Conservation (phyloP, 192 early-diverging fungal genomes). For the Coemansia sp. region DNA sequence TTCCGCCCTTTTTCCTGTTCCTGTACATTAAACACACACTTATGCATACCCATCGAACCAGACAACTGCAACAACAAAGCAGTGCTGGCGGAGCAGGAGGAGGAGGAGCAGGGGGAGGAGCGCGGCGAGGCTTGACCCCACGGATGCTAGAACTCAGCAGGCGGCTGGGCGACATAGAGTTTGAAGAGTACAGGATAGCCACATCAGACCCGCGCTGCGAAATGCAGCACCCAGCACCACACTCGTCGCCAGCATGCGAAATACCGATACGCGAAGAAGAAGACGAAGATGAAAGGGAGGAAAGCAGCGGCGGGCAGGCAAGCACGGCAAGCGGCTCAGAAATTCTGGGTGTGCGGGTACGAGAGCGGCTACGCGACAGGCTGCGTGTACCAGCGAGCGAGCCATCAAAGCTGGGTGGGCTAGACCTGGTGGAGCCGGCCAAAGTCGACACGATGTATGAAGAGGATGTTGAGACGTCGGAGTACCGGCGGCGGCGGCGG, state of each 20-base stretch:
- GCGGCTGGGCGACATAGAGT: slow-evolving; percentile 39
- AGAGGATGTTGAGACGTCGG: slow-evolving; percentile 38
- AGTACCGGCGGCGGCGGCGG: slow-evolving; percentile 37
- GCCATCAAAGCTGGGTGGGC: slow-evolving; percentile 38
- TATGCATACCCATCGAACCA: not conserved
- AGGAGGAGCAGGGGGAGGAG: not conserved
- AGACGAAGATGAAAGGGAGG: slow-evolving; percentile 7
- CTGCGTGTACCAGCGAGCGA: slow-evolving; percentile 34
- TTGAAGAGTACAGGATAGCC: slow-evolving; percentile 10
- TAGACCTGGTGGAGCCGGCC: slow-evolving; percentile 53
- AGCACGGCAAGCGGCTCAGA: not conserved
- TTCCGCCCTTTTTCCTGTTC: not conserved
- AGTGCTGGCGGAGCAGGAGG: slow-evolving; percentile 7
- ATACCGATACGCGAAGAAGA: not conserved
- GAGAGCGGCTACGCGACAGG: slow-evolving; percentile 26
- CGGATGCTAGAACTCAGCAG: slow-evolving; percentile 49
- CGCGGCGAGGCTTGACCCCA: slow-evolving; percentile 35
- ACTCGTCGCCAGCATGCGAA: not conserved
- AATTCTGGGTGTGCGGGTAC: slow-evolving; percentile 9
- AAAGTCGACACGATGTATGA: slow-evolving; percentile 39
- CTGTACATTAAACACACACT: not conserved
- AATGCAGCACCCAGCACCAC: not conserved
- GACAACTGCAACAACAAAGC: slow-evolving; percentile 2
- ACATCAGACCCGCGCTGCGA: not conserved
- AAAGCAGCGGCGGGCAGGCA: not conserved